These are phyloP conservation scores for Tulasnella sp. DNA, from an alignment of 768 basidiomycete genomes.

Conservation along the genomic window DNA sequence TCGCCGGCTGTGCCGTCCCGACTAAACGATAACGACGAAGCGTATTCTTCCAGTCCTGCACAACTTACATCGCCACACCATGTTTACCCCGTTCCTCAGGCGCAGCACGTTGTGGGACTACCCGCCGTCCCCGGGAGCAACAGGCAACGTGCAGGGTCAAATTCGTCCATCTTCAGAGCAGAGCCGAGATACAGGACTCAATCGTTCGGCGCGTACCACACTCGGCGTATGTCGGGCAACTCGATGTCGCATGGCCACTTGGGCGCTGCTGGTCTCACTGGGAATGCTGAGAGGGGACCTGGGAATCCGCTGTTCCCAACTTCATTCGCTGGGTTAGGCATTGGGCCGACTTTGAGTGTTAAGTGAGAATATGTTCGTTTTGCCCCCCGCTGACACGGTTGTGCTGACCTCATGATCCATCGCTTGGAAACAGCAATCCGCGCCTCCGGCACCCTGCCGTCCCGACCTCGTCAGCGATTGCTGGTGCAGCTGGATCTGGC, in stretches of 20 bases:
- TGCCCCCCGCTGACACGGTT: not conserved
- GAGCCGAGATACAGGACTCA: not conserved
- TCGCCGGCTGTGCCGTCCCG: not conserved
- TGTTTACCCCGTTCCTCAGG: not conserved
- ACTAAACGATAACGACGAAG: not conserved
- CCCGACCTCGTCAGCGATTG: constrained; percentile 25
- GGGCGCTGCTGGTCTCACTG: constrained; percentile 10
- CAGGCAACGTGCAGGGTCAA: not conserved
- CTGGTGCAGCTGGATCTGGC: constrained; percentile 5
- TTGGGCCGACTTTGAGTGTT: constrained; percentile 53
- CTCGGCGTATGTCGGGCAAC: not conserved
- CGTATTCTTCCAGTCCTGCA: not conserved
- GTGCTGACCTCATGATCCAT: not conserved
- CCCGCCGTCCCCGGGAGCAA: not conserved
- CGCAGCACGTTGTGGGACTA: not conserved
- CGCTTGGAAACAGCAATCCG: constrained; percentile 19
- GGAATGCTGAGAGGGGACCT: constrained; percentile 51
- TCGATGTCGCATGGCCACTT: not conserved
- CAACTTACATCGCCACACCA: not conserved
- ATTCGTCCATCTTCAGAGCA: not conserved
- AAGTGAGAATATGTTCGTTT: constrained; percentile 31
- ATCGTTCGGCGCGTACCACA: not conserved
- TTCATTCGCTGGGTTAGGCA: constrained; percentile 58
- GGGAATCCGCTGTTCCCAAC: constrained; percentile 76
- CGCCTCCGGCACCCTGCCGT: constrained; percentile 25